Evolutionary conservation across 768 basidiomycete genomes (phyloP), one percentile per base, ranked within the genome.

Genomic region (Suillus weaverae): DNA sequence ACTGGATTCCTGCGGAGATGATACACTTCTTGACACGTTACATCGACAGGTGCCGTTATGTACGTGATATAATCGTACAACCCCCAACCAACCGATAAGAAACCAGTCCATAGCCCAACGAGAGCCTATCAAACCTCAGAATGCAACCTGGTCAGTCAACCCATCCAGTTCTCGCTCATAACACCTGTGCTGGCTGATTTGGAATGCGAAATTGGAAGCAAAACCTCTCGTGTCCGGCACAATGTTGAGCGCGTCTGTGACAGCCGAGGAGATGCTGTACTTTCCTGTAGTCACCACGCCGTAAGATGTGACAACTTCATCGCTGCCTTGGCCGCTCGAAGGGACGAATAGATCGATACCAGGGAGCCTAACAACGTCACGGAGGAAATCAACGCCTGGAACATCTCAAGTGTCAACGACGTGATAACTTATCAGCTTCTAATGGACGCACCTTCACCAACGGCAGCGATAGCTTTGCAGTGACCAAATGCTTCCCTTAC

Each of bases 401-500:
- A 56, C 1, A n/a, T 38, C 33, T 20, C 3, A 10, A n/a, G 53
- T 33, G 35, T 69, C 43, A 70, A 62, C 3, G 33, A 38, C 20
- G 5, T 55, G 5, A 62, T 30, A 16, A 20, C 41, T 18, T 32
- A 18, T 66, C 59, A 41, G 66, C 62, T 33, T 60, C 36, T 48
- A 26, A 22, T 16, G 26, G 64, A 67, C 74, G 36, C 50, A 85
- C 89, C 88, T 72, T 86, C 83, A 11, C 93, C 94, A 54, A 89
- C 80, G 1, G 88, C 92, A 3, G 86, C 91, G 64, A 97, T 91
- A 20, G 89, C 74, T 79, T 95, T 95, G 77, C 87, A 89, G 75
- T 95, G 94, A 26, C 90, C 90, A 76, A 91, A 95, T 3, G 92
- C 89, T 76, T 95, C 94, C 53, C 91, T 84, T 4, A 91, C 84